Percentiles rank a stretch among this genome's conserved stretches.
These are phyloP conservation scores for Venturiaceae sp. DNA, from an alignment of 2,329 filamentous ascomycete genomes.

Conservation along the genomic window DNA sequence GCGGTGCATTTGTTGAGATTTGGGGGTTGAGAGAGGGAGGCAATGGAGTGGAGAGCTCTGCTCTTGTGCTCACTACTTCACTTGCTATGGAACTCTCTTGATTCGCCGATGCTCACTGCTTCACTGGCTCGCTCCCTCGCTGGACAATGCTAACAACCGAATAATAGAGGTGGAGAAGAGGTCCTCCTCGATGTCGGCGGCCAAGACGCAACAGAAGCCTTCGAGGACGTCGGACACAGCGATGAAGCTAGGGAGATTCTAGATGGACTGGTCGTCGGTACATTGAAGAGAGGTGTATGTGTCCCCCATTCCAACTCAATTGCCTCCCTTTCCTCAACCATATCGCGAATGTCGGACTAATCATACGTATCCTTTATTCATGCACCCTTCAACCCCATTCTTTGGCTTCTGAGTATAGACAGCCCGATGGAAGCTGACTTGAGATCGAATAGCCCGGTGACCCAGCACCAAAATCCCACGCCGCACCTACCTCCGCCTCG, in stretches of 20 bases:
- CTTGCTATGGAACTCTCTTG: too few species aligned
- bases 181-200: constrained; percentile 92
- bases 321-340: background rate
- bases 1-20: background rate
- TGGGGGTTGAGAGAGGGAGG: background rate
- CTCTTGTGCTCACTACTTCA: background rate
- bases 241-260: constrained; percentile 97
- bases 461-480: constrained; percentile 57
- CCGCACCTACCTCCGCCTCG: constrained; percentile 39
- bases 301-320: background rate
- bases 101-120: too few species aligned
- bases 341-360: background rate
- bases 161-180: constrained; percentile 84
- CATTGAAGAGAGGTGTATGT: constrained; percentile 70
- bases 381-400: background rate
- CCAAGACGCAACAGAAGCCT: constrained; percentile 94
- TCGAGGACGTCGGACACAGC: constrained; percentile 98
- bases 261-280: constrained; percentile 63
- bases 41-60: background rate
- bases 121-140: too few species aligned
- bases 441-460: constrained; percentile 55
- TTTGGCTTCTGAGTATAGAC: background rate
- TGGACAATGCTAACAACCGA: background rate
- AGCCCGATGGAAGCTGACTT: background rate
- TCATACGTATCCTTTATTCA: background rate